Evolutionary conservation across 306 rosid species (phyloP).

Genomic region (Psophocarpus tetragonolobus): DNA sequence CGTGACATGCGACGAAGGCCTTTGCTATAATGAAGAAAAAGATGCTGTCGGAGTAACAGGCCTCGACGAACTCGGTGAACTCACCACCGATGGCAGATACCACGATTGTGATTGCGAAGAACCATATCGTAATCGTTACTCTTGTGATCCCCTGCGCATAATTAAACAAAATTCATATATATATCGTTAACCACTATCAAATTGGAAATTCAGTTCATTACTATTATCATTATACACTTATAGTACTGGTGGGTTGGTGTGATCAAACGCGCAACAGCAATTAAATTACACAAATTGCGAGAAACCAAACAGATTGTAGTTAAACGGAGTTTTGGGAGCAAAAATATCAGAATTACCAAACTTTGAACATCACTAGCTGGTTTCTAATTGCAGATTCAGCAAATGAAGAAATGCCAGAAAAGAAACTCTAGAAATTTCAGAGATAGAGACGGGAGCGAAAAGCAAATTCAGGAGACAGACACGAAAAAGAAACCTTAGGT

Average conservation of each 20-base stretch:
- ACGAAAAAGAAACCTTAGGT: too few relatives aligned
- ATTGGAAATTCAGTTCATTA: neutral
- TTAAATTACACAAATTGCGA: neutral
- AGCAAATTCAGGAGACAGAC: neutral
- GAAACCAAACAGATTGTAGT: too few relatives aligned
- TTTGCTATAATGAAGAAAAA: constrained; percentile 50
- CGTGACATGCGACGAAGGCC: constrained; percentile 61
- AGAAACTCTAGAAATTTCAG: constrained; percentile 40
- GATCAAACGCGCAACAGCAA: neutral
- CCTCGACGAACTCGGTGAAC: constrained; percentile 60
- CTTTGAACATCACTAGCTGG: constrained; percentile 64
- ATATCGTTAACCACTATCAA: neutral
- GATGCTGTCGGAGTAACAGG: constrained; percentile 64
- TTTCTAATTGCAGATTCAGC: constrained; percentile 24
- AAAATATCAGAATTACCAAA: constrained; percentile 71
- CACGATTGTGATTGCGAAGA: constrained; percentile 62
- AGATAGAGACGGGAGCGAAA: constrained; percentile 17
- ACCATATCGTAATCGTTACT: constrained; percentile 62
- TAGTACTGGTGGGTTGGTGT: too few relatives aligned
- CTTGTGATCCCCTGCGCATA: constrained; percentile 77
- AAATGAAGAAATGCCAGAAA: neutral
- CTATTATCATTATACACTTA: too few relatives aligned
- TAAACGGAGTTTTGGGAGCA: too few relatives aligned
- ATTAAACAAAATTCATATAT: constrained; percentile 3
- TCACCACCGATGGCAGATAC: constrained; percentile 75